Conservation (phyloP, 441 rosid genomes). For the Croton setiger region DNA sequence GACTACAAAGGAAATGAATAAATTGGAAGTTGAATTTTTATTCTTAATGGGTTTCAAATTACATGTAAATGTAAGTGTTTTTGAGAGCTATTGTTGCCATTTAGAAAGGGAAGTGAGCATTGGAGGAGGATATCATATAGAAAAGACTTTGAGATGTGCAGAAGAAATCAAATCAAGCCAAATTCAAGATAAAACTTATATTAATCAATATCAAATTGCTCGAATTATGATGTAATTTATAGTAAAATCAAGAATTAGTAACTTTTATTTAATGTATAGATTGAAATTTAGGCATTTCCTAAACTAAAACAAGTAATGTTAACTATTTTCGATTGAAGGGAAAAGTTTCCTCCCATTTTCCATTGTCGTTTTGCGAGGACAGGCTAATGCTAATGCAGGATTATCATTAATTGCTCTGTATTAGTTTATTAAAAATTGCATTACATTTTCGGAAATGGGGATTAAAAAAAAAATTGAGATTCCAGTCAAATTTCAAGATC, state of each 20-base stretch:
- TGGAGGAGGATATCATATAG: conserved; percentile 90
- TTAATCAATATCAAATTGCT: conserved; percentile 45
- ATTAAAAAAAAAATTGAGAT: no score
- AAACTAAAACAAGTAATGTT: not conserved
- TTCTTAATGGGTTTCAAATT: conserved; percentile 83
- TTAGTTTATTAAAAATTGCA: no score
- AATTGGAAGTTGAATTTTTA: conserved; percentile 69
- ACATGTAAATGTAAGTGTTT: conserved; percentile 86
- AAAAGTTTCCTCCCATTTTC: no score
- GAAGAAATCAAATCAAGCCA: conserved; percentile 77
- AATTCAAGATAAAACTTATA: conserved; percentile 34
- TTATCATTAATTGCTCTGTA: no score
- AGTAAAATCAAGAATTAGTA: not conserved
- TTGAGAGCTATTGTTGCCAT: conserved; percentile 85
- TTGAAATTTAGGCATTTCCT: not conserved
- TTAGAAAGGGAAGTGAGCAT: conserved; percentile 81
- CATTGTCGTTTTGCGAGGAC: no score
- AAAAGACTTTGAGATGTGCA: conserved; percentile 70
- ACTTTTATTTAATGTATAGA: conserved; percentile 24
- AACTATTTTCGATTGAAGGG: no score
- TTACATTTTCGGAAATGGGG: no score
- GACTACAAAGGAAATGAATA: conserved; percentile 59
- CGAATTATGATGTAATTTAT: conserved; percentile 51
- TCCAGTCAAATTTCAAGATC: no score
- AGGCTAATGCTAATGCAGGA: no score